A percentile compares a stretch with the other conserved stretches of the same genome.
Conservation (phyloP, 2,329 filamentous ascomycete genomes). For the Cladophialophora carrionii region DNA sequence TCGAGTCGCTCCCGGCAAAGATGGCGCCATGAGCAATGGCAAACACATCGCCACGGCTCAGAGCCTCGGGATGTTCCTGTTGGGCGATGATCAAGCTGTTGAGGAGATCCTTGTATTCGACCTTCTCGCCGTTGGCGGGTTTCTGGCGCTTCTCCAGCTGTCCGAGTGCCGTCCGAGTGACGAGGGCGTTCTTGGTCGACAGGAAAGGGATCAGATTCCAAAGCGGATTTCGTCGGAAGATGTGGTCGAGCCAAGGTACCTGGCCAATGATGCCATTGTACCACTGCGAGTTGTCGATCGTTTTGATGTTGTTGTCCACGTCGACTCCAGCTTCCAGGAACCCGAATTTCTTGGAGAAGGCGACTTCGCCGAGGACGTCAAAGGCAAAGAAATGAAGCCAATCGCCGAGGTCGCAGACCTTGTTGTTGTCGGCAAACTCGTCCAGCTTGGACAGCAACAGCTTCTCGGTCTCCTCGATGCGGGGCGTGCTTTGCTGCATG, state of each 20-base stretch:
- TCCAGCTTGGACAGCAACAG: slow-evolving; percentile 51
- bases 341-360: slow-evolving; percentile 53
- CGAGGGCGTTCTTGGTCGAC: slow-evolving; percentile 52
- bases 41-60: slow-evolving; percentile 59
- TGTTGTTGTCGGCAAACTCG: slow-evolving; percentile 44
- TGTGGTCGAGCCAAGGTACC: slow-evolving; percentile 51
- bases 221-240: slow-evolving; percentile 57
- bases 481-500: slow-evolving; percentile 39
- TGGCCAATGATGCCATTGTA: slow-evolving; percentile 42
- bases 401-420: slow-evolving; percentile 53
- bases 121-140: slow-evolving; percentile 42
- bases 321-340: slow-evolving; percentile 57
- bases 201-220: slow-evolving; percentile 52
- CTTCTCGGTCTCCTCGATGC: slow-evolving; percentile 47
- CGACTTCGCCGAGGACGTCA: slow-evolving; percentile 46
- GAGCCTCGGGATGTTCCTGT: slow-evolving; percentile 54
- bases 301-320: slow-evolving; percentile 57
- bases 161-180: slow-evolving; percentile 52
- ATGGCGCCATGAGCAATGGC: slow-evolving; percentile 61
- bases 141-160: slow-evolving; percentile 53
- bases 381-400: slow-evolving; percentile 46
- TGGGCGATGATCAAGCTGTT: slow-evolving; percentile 58
- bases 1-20: slow-evolving; percentile 60
- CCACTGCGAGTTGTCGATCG: slow-evolving; percentile 51
- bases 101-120: slow-evolving; percentile 56